Conservation (phyloP, 345 rosid species). For the Camelina laxa region DNA sequence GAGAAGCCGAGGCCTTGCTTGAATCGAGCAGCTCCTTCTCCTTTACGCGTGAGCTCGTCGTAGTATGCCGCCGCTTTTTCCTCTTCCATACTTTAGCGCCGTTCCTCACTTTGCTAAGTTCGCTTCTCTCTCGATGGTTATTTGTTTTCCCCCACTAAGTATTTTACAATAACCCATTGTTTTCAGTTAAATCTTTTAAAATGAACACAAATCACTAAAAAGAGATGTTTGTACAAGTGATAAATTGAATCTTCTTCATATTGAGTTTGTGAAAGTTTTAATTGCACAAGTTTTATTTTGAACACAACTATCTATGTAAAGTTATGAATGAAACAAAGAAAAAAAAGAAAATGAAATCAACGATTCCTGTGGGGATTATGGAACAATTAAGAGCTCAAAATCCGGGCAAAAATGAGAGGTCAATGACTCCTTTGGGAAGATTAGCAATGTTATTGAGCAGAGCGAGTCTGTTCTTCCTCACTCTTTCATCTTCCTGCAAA, state of each 20-base stretch:
- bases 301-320: too few relatives aligned
- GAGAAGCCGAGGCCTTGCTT: conserved; percentile 97
- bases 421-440: conserved; percentile 79
- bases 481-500: conserved; percentile 77
- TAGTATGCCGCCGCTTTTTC: conserved; percentile 81
- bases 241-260: too few relatives aligned
- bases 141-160: too few relatives aligned
- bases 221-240: too few relatives aligned
- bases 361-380: conserved; percentile 57
- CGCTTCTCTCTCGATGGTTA: too few relatives aligned
- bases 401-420: conserved; percentile 80
- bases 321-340: conserved; percentile 57
- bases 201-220: too few relatives aligned
- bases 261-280: too few relatives aligned
- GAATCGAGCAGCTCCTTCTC: conserved; percentile 95
- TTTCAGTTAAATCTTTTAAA: too few relatives aligned
- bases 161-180: too few relatives aligned
- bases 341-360: conserved; percentile 17
- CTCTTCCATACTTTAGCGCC: conserved; percentile 58
- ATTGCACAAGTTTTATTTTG: too few relatives aligned
- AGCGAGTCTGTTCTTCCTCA: conserved; percentile 77
- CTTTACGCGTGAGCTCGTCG: conserved; percentile 84
- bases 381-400: conserved; percentile 50
- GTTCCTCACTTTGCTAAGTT: too few relatives aligned
- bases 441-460: conserved; percentile 74